phyloP scores from a whole-genome alignment of 169 alveolate species.

The Theileria annulata region DNA sequence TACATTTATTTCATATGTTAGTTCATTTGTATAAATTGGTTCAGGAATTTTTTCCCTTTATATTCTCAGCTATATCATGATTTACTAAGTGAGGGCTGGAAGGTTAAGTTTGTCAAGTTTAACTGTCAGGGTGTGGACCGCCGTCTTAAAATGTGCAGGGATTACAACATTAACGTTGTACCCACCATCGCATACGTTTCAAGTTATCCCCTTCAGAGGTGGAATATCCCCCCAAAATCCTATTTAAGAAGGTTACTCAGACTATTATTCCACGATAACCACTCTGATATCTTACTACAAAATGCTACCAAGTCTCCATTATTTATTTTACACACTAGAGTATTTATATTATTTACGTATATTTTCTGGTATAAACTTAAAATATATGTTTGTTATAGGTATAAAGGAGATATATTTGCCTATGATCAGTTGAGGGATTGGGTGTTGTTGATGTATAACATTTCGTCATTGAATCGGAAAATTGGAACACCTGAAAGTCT shows the following conservation, averaged over 20 bases:
- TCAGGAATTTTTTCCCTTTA: conserved; percentile 36
- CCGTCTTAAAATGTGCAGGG: conserved; percentile 34
- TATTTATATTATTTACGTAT: background rate
- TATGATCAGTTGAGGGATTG: conserved; percentile 52
- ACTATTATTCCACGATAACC: conserved; percentile 4
- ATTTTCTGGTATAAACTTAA: no score
- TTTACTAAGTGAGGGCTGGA: conserved; percentile 20
- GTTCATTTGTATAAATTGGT: background rate
- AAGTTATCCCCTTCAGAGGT: conserved; percentile 19
- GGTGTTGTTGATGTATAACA: conserved; percentile 38
- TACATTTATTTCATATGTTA: no score
- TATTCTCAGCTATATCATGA: conserved; percentile 34
- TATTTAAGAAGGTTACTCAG: conserved; percentile 8
- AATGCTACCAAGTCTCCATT: conserved; percentile 45
- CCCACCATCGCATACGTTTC: conserved; percentile 56
- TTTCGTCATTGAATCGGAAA: conserved; percentile 28
- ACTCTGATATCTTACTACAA: conserved; percentile 21
- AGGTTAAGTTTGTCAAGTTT: conserved; percentile 36
- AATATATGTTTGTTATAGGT: background rate
- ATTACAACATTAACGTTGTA: conserved; percentile 38
- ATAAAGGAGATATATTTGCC: conserved; percentile 55
- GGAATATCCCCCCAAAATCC: conserved; percentile 18
- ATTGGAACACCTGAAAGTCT: background rate
- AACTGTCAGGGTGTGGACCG: conserved; percentile 35
- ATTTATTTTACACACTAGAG: no score